These are phyloP conservation scores for Scytalidium sp. DNA, from an alignment of 2,329 filamentous ascomycete genomes.

Conservation along the genomic window DNA sequence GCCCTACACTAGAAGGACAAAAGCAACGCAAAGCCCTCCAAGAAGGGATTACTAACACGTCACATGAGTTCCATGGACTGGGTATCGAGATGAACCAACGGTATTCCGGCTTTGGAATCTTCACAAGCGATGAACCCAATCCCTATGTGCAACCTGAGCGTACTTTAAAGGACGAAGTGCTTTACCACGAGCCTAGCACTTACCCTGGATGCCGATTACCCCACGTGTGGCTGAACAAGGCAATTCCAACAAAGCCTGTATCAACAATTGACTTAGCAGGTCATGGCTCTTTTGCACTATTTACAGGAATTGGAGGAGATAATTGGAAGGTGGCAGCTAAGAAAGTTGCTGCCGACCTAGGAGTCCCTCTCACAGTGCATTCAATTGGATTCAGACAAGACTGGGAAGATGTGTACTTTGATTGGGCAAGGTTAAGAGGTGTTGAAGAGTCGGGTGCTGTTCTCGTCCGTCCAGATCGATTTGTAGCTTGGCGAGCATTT, in stretches of 20 bases:
- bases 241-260: conserved; percentile 37
- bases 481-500: neutral
- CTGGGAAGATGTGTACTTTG: conserved; percentile 57
- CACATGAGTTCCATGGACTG: conserved; percentile 2
- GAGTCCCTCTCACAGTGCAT: conserved; percentile 46
- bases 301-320: conserved; percentile 51
- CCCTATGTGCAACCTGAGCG: conserved; percentile 48
- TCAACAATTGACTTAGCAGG: conserved; percentile 59
- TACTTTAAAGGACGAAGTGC: conserved; percentile 54
- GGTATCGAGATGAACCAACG: neutral
- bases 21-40: conserved; percentile 37
- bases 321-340: conserved; percentile 42
- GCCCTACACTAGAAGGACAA: conserved; percentile 23
- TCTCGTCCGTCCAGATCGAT: conserved; percentile 53
- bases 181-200: conserved; percentile 31
- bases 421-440: conserved; percentile 50
- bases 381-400: conserved; percentile 55
- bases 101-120: neutral
- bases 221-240: conserved; percentile 57
- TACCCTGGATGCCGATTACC: conserved; percentile 38
- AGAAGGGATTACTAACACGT: conserved; percentile 3
- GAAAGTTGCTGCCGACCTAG: conserved; percentile 31
- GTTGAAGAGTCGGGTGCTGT: conserved; percentile 55
- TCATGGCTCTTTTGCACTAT: conserved; percentile 44
- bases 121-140: conserved; percentile 43